phyloP scores from a whole-genome alignment of 495 filamentous ascomycete species.

The Ascodesmis nigricans region DNA sequence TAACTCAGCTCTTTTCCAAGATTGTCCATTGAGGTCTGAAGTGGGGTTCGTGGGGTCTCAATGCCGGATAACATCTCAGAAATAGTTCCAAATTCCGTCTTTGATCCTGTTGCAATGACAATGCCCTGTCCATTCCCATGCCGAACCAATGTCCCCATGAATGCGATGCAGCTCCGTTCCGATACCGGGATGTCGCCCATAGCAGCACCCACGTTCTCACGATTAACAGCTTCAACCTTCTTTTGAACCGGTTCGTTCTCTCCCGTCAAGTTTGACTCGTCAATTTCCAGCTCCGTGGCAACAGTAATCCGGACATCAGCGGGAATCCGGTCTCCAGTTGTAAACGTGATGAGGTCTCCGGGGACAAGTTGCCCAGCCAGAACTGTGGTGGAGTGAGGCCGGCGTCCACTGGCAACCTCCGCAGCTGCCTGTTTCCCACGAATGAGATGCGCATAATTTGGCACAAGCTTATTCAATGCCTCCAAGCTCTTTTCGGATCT shows the following conservation, averaged over 20 bases:
- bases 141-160: constrained; percentile 93
- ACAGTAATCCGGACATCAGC: constrained; percentile 89
- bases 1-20: constrained; percentile 86
- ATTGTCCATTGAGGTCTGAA: constrained; percentile 92
- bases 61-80: constrained; percentile 80
- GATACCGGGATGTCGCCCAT: constrained; percentile 17
- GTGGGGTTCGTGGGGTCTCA: constrained; percentile 76
- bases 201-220: constrained; percentile 12
- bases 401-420: constrained; percentile 30
- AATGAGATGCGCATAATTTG: constrained; percentile 81
- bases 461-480: constrained; percentile 77
- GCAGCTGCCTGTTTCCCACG: constrained; percentile 31
- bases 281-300: constrained; percentile 69
- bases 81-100: constrained; percentile 93
- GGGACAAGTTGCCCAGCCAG: constrained; percentile 70
- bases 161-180: constrained; percentile 41
- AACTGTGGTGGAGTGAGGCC: constrained; percentile 58
- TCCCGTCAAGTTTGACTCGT: constrained; percentile 92
- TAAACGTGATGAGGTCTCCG: constrained; percentile 79
- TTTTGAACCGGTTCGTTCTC: constrained; percentile 86
- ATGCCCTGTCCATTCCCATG: constrained; percentile 92
- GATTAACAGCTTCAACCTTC: constrained; percentile 36
- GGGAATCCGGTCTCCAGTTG: constrained; percentile 87
- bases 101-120: constrained; percentile 77
- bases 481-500: constrained; percentile 94